Evolutionary conservation across 2,329 filamentous ascomycete genomes (phyloP).

Genomic region (Fusarium sp.): DNA sequence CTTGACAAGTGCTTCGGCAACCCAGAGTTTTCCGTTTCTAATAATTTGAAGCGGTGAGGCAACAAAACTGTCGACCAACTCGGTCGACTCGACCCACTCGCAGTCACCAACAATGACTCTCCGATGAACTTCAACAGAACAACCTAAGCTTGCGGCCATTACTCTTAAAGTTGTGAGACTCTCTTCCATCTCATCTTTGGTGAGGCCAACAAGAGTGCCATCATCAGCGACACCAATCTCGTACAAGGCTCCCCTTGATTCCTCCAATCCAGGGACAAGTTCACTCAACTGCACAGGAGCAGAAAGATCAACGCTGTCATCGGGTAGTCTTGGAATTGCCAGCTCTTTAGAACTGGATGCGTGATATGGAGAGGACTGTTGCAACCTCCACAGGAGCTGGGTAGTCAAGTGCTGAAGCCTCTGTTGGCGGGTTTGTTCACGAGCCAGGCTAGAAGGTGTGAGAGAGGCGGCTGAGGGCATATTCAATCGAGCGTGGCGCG

Average conservation of each 20-base stretch:
- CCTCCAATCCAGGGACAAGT: slow-evolving; percentile 82
- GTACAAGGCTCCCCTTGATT: slow-evolving; percentile 91
- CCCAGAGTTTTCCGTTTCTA: slow-evolving; percentile 72
- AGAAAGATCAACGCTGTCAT: slow-evolving; percentile 61
- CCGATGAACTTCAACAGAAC: slow-evolving; percentile 81
- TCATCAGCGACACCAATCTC: slow-evolving; percentile 97
- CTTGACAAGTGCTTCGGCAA: slow-evolving; percentile 89
- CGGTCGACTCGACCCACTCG: slow-evolving; percentile 68
- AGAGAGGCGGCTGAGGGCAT: slow-evolving; percentile 45
- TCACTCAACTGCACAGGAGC: slow-evolving; percentile 61
- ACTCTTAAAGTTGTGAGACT: slow-evolving; percentile 84
- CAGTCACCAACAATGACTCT: slow-evolving; percentile 87
- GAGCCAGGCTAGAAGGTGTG: slow-evolving; percentile 69
- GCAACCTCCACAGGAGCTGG: slow-evolving; percentile 91
- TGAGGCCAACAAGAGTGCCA: slow-evolving; percentile 87
- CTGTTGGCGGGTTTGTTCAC: slow-evolving; percentile 83
- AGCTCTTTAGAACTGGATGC: slow-evolving; percentile 79
- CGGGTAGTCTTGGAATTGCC: slow-evolving; percentile 78
- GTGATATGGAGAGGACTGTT: slow-evolving; percentile 94
- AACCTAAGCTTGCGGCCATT: slow-evolving; percentile 94
- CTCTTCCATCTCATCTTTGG: slow-evolving; percentile 90
- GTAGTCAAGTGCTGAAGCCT: slow-evolving; percentile 92
- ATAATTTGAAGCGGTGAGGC: slow-evolving; percentile 31
- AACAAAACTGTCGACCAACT: slow-evolving; percentile 43
- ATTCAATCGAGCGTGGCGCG: slow-evolving; percentile 16